Evolutionary conservation across 2,329 filamentous ascomycete species (phyloP), one percentile per base, ranked within the genome.

Genomic region (Aurifilum marmelostoma): DNA sequence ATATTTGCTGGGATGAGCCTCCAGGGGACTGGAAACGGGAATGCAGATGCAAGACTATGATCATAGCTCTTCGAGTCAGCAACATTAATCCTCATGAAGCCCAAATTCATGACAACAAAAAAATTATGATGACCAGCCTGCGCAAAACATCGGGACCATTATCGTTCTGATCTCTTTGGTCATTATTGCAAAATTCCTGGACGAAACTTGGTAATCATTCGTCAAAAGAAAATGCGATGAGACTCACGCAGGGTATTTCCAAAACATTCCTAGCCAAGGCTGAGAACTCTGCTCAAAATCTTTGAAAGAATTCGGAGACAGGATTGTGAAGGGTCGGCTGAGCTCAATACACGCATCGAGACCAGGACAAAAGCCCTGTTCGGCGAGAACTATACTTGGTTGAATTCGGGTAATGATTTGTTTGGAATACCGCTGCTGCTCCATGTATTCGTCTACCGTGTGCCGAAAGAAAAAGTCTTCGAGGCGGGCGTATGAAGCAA

Each of bases 221-320:
- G 34, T 34, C 34, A 34, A 8, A 34, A 8, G 34, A 8, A 34
- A 34, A 34, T 11, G n/a, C n/a, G 9, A 32, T 7, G 1, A 27
- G n/a, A 39, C 63, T 29, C 34, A 65, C 63, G 56, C 65, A 47
- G 65, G 65, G 41, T 67, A 67, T 24, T 67, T 67, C 65, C 65
- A 67, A 9, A 61, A 41, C 27, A 52, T 47, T 18, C 27, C 56
- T 12, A 67, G 29, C 56, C 56, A 18, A 27, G 65, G 65, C 58
- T 67, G 65, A 9, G 52, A 67, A 3, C 7, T 8, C 32, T 67
- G 65, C 56, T 67, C 65, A 41, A 67, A 67, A 32, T 67, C 65
- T 21, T 67, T 67, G 41, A 67, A 67, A 9, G 65, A 67, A 27
- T 67, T 67, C 16, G 56, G 65, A n/a, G 65, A 67, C 27, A 67